Evolutionary conservation across 129 eudicot genomes (phyloP).

Genomic region (Centrapalus pauciflorus): DNA sequence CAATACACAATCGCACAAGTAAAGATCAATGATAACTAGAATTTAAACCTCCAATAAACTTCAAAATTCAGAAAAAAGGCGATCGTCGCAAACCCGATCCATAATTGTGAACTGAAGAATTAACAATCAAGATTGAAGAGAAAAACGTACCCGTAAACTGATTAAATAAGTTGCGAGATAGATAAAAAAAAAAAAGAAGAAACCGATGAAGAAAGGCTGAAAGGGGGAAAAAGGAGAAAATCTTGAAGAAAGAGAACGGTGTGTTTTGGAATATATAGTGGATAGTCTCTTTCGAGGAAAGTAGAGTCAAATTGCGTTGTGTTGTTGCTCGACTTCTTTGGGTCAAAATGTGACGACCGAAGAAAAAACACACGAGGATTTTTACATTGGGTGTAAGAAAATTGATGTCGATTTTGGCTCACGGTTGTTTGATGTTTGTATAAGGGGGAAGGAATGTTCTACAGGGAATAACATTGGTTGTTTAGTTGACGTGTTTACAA

Average conservation of each 20-base stretch:
- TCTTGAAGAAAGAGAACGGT: neutral
- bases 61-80: neutral
- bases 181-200: too few relatives aligned
- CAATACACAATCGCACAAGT: neutral
- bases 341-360: slow-evolving; percentile 16
- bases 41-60: slow-evolving; percentile 4
- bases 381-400: too few relatives aligned
- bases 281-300: slow-evolving; percentile 1
- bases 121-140: neutral
- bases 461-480: too few relatives aligned
- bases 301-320: neutral
- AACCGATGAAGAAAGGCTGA: slow-evolving; percentile 1
- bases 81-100: neutral
- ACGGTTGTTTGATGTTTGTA: too few relatives aligned
- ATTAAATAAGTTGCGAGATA: slow-evolving; percentile 12
- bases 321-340: neutral
- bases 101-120: slow-evolving; percentile 12
- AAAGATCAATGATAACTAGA: neutral
- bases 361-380: neutral
- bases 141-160: slow-evolving; percentile 18
- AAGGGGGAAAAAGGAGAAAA: slow-evolving; percentile 8
- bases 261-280: slow-evolving; percentile 20
- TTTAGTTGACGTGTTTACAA: too few relatives aligned
- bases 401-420: too few relatives aligned
- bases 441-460: too few relatives aligned